phyloP scores from a whole-genome alignment of 106 monocot genomes.

The Narthecium ossifragum region DNA sequence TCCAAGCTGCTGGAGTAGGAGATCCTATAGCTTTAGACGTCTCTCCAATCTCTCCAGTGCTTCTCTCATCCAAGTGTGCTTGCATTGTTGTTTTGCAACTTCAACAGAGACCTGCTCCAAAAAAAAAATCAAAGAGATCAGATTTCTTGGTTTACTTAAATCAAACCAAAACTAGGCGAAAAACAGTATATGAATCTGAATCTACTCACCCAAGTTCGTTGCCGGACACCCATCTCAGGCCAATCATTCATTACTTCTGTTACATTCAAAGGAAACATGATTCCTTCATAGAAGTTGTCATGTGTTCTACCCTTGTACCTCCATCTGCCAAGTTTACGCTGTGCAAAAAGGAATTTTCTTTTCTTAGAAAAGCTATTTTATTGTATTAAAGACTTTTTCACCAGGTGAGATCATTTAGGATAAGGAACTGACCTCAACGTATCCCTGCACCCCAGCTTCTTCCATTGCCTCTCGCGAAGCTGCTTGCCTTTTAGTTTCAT shows the following conservation, averaged over 20 bases:
- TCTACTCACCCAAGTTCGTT: constrained; percentile 57
- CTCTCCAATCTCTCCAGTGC: constrained; percentile 45
- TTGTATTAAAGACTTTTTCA: neutral
- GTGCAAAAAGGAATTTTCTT: neutral
- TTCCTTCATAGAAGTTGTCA: constrained; percentile 37
- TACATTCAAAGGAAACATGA: constrained; percentile 77
- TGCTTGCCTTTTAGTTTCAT: constrained; percentile 37
- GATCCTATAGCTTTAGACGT: constrained; percentile 27
- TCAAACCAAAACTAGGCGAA: neutral
- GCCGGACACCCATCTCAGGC: constrained; percentile 62
- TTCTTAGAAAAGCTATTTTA: neutral
- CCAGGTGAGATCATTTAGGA: neutral
- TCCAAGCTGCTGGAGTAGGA: too few species aligned
- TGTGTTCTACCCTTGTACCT: constrained; percentile 55
- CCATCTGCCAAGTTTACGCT: constrained; percentile 56
- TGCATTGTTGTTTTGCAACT: constrained; percentile 41
- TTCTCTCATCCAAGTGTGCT: constrained; percentile 61
- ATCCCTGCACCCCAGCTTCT: constrained; percentile 56
- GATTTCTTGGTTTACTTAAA: neutral
- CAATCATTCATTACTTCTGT: constrained; percentile 50
- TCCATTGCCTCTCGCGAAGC: constrained; percentile 52
- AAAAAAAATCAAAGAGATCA: neutral
- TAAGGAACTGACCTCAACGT: constrained; percentile 25
- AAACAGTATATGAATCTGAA: neutral
- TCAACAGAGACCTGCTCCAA: constrained; percentile 31